A percentile compares a stretch with the other conserved stretches of the same genome.
These are phyloP conservation scores for Lactifluus volemus DNA, from an alignment of 768 basidiomycete species.

Conservation along the genomic window DNA sequence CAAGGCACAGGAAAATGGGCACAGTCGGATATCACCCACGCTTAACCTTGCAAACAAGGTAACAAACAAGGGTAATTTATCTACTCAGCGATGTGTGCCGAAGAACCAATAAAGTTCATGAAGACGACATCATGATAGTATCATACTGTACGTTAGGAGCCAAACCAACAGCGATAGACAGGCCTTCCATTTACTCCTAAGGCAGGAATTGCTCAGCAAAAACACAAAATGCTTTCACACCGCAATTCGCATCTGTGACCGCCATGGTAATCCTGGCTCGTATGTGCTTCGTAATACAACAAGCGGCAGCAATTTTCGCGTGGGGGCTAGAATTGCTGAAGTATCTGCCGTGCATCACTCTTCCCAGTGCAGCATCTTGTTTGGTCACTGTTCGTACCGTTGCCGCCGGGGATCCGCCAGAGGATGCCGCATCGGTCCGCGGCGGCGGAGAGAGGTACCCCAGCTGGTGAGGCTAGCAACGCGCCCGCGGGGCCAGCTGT, in stretches of 20 bases:
- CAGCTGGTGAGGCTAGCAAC: slow-evolving; percentile 27
- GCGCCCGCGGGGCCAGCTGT: slow-evolving; percentile 15
- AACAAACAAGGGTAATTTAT: too few relatives aligned
- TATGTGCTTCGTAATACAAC: neutral
- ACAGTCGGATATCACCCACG: too few relatives aligned
- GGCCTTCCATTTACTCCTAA: neutral
- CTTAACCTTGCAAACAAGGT: too few relatives aligned
- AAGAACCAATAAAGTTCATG: too few relatives aligned
- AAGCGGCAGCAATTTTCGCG: neutral
- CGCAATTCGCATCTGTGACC: neutral
- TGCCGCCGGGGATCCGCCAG: neutral
- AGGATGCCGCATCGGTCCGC: neutral
- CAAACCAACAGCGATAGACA: neutral
- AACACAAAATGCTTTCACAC: neutral
- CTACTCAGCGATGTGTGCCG: too few relatives aligned
- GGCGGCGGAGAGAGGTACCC: slow-evolving; percentile 15
- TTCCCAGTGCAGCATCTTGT: neutral
- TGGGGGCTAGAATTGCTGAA: slow-evolving; percentile 5
- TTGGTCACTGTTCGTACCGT: neutral
- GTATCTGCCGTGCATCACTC: slow-evolving; percentile 1
- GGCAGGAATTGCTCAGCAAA: neutral
- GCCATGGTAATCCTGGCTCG: neutral
- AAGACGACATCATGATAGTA: neutral
- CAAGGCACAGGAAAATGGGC: too few relatives aligned
- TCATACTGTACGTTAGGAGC: neutral